Evolutionary conservation across 495 filamentous ascomycete species (phyloP).

Genomic region (Xylaria grammica): DNA sequence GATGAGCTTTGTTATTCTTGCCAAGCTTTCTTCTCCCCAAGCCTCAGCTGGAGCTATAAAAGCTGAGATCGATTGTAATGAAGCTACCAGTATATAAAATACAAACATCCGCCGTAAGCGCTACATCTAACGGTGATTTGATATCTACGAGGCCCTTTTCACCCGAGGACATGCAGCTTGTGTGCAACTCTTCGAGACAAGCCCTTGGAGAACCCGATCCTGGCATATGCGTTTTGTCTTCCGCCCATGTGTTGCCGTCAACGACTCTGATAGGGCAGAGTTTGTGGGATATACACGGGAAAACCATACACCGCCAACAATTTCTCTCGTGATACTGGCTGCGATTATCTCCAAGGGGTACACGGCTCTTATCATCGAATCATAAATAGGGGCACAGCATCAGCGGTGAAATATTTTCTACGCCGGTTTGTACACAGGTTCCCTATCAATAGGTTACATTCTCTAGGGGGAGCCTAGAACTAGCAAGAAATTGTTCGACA

Average conservation of each 20-base stretch:
- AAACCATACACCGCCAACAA: slow-evolving; percentile 5
- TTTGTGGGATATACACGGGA: neutral
- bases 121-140: neutral
- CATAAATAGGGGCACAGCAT: neutral
- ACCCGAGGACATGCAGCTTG: neutral
- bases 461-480: neutral
- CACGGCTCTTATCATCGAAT: neutral
- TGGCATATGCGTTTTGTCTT: neutral
- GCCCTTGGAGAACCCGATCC: neutral
- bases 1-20: neutral
- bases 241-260: slow-evolving; percentile 13
- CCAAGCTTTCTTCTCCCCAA: neutral
- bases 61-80: no score
- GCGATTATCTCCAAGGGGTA: neutral
- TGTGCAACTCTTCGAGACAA: neutral
- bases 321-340: neutral
- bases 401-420: neutral
- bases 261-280: slow-evolving; percentile 7
- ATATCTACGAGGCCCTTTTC: neutral
- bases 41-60: neutral
- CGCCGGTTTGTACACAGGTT: neutral
- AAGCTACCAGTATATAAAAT: neutral
- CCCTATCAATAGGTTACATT: neutral
- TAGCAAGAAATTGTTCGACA: neutral
- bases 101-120: slow-evolving; percentile 9